A percentile compares a stretch with the other conserved stretches of the same genome.
Evolutionary conservation across 2,329 filamentous ascomycete species (phyloP).

Genomic region (Hypoxylon sp.): DNA sequence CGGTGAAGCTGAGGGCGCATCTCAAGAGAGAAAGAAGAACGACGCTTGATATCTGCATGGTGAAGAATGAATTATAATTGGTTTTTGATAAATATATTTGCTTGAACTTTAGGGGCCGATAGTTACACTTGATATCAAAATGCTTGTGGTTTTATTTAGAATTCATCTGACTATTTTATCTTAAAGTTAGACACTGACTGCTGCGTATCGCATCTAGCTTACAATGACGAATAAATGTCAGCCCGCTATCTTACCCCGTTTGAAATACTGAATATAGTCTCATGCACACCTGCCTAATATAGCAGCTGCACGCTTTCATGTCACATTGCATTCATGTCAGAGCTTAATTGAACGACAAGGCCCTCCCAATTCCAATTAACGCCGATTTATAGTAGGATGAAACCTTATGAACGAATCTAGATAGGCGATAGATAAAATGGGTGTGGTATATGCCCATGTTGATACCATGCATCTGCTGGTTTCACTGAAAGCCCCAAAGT

Average conservation of each 20-base stretch:
- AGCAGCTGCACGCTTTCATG: constrained; percentile 23
- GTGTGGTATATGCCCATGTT: neutral
- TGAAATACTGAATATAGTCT: neutral
- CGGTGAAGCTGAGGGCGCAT: neutral
- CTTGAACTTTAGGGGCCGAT: no score
- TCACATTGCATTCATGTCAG: constrained; percentile 31
- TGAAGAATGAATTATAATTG: neutral
- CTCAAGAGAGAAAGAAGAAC: neutral
- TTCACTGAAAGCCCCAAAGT: neutral
- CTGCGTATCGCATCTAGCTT: no score
- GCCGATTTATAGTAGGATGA: neutral
- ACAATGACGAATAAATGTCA: no score
- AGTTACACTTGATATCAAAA: neutral
- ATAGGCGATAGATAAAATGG: neutral
- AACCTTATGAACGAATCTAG: neutral
- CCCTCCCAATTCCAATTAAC: neutral
- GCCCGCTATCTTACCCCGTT: no score
- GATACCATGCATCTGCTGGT: neutral
- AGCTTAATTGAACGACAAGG: constrained; percentile 33
- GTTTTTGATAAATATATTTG: no score
- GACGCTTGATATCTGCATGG: neutral
- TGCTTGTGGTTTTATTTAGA: no score
- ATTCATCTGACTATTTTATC: no score
- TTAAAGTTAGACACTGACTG: no score
- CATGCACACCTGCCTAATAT: constrained; percentile 33